A percentile compares a stretch with the other conserved stretches of the same genome.
These are phyloP conservation scores for Tympanopsis confertula DNA, from an alignment of 2,329 filamentous ascomycete genomes.

Conservation along the genomic window DNA sequence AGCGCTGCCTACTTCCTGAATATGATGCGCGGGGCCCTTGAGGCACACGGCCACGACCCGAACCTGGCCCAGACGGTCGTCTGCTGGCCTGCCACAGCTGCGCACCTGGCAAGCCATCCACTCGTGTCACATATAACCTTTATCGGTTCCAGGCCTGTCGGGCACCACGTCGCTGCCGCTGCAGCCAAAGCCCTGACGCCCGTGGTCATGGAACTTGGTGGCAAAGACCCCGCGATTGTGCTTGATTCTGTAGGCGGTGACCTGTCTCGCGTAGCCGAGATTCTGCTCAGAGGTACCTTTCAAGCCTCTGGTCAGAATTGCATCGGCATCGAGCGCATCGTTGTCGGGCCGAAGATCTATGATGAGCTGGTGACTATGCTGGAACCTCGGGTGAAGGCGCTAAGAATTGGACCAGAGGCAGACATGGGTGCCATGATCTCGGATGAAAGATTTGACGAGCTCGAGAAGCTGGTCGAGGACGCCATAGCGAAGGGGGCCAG, in stretches of 20 bases:
- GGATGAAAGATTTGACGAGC: conserved; percentile 57
- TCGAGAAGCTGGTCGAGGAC: conserved; percentile 67
- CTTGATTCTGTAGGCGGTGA: conserved; percentile 63
- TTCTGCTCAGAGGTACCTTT: conserved; percentile 84
- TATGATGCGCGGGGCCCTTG: conserved; percentile 68
- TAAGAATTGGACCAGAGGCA: conserved; percentile 66
- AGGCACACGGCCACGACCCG: conserved; percentile 71
- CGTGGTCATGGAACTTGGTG: conserved; percentile 81
- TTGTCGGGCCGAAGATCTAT: conserved; percentile 67
- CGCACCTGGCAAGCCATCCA: conserved; percentile 73
- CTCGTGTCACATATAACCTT: conserved; percentile 84
- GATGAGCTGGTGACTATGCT: conserved; percentile 59
- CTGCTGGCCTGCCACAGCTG: conserved; percentile 78
- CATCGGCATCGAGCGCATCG: conserved; percentile 88
- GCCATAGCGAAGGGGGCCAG: conserved; percentile 70
- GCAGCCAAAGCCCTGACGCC: conserved; percentile 77
- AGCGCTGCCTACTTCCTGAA: conserved; percentile 70
- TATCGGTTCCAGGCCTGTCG: conserved; percentile 80
- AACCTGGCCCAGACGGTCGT: conserved; percentile 73
- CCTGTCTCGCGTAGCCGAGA: conserved; percentile 64
- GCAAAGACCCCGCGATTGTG: conserved; percentile 85
- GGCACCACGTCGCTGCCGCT: conserved; percentile 75
- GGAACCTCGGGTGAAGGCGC: conserved; percentile 57
- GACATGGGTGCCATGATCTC: conserved; percentile 91
- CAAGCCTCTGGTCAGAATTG: conserved; percentile 96